These are phyloP conservation scores for Pelargonium nanum DNA, from an alignment of 345 rosid species.

Conservation along the genomic window DNA sequence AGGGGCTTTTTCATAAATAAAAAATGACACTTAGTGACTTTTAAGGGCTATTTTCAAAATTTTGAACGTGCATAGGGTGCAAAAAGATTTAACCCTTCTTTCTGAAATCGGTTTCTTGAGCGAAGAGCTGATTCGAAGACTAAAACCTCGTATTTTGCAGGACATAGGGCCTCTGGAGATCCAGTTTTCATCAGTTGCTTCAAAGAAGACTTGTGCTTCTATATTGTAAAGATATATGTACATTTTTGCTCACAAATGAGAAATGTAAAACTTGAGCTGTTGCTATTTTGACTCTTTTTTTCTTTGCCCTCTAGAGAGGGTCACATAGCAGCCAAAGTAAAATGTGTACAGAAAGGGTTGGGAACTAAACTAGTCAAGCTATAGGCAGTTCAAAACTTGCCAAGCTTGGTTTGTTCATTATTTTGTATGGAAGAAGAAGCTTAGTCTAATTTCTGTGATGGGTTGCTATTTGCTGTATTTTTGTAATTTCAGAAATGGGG, in stretches of 20 bases:
- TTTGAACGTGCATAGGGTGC: too few relatives aligned
- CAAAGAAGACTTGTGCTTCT: background rate
- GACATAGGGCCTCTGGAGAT: background rate
- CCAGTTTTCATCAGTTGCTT: constrained; percentile 1
- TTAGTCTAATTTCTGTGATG: too few relatives aligned
- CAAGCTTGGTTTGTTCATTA: background rate
- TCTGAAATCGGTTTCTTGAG: background rate
- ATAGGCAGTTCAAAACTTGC: constrained; percentile 10
- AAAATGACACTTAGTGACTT: too few relatives aligned
- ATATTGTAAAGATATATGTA: constrained; percentile 17
- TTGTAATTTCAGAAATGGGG: too few relatives aligned
- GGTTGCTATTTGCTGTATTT: too few relatives aligned
- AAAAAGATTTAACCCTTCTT: too few relatives aligned
- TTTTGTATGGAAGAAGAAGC: constrained; percentile 7
- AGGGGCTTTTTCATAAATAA: too few relatives aligned
- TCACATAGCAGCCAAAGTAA: constrained; percentile 4
- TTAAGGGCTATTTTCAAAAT: too few relatives aligned
- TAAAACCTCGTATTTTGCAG: background rate
- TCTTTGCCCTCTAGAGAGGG: constrained; percentile 2
- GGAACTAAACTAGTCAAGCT: constrained; percentile 5
- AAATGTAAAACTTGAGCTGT: constrained; percentile 7
- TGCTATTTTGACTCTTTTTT: constrained; percentile 1
- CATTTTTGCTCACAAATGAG: constrained; percentile 10
- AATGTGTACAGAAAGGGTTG: constrained; percentile 18
- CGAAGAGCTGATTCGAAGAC: background rate